Evolutionary conservation across 495 filamentous ascomycete species (phyloP).

Genomic region (Haplographium delicatum): DNA sequence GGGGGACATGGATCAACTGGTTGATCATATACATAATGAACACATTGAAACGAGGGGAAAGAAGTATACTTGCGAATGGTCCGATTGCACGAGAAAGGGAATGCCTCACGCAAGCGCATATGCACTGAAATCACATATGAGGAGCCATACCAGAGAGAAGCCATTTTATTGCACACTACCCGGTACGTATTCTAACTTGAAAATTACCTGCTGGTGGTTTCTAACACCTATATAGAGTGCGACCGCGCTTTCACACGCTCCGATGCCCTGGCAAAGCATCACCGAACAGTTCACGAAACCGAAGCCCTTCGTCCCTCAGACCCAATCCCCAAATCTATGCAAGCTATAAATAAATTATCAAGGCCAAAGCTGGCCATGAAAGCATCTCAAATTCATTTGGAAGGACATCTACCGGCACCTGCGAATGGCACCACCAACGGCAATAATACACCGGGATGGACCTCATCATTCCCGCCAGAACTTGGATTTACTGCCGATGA

Average conservation of each 20-base stretch:
- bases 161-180: slow-evolving; percentile 94
- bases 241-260: slow-evolving; percentile 96
- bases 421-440: slow-evolving; percentile 50
- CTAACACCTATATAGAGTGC: slow-evolving; percentile 69
- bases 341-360: slow-evolving; percentile 51
- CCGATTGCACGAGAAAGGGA: slow-evolving; percentile 79
- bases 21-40: slow-evolving; percentile 87
- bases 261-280: slow-evolving; percentile 95
- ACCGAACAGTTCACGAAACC: slow-evolving; percentile 97
- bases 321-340: slow-evolving; percentile 64
- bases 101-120: slow-evolving; percentile 91
- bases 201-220: too few species aligned
- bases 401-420: slow-evolving; percentile 32
- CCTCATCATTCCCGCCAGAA: slow-evolving; percentile 21
- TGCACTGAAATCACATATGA: slow-evolving; percentile 92
- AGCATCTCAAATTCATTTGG: slow-evolving; percentile 44
- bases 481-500: slow-evolving; percentile 64
- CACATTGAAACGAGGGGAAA: slow-evolving; percentile 72
- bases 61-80: slow-evolving; percentile 94
- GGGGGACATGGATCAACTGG: slow-evolving; percentile 88
- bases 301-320: slow-evolving; percentile 87
- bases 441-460: slow-evolving; percentile 40
- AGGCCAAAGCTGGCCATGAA: slow-evolving; percentile 64
- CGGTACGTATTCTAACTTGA: slow-evolving; percentile 50
- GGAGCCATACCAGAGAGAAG: slow-evolving; percentile 96